Base-by-base conservation (phyloP, 106 monocot species). In the Allium sativum region DNA sequence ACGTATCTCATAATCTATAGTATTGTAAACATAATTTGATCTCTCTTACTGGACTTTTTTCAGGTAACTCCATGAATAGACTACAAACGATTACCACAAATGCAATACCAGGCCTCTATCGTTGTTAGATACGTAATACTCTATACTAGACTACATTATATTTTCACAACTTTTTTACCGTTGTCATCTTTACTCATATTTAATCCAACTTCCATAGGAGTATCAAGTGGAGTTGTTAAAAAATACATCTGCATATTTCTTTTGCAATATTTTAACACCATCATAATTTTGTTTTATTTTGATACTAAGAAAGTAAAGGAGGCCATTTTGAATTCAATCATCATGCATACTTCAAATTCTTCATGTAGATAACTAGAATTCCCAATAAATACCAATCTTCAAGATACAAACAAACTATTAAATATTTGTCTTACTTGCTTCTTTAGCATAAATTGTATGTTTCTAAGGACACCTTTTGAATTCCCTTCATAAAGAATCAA, bases 221-320 rank as follows among this genome's bases (percentile, higher is more conserved):
- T 55, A 9, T 9, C 17, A 20, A 55, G 4, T 55, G 12, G 1
- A 55, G 18, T 9, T 8, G 18, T 74, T 12, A 74, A 46, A 41
- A 68, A 47, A 54, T 61, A 50, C 44, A 40, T 16, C n/a, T 3
- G 3, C 46, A 62, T 74, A 61, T 43, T 67, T 67, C 6, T 58
- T 66, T 14, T 67, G 48, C 2, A 40, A 73, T 11, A 73, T 67
- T 42, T 58, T 52, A 40, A 74, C 68, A 43, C 68, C 62, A 43
- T 52, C 46, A 21, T 18, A 8, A 43, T n/a, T 52, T 55, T 74
- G 68, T 6, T 42, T 40, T 4, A 62, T 8, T 55, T 61, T 43
- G 8, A 75, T 53, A 9, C 43, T 55, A 45, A 75, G n/a, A 64
- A 75, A 58, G 65, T 73, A 73, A 40, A 58, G 73, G 1, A 51